A percentile compares a stretch with the other conserved stretches of the same genome.
These are phyloP conservation scores for Fragaria iinumae DNA, from an alignment of 306 rosid species.

Conservation along the genomic window DNA sequence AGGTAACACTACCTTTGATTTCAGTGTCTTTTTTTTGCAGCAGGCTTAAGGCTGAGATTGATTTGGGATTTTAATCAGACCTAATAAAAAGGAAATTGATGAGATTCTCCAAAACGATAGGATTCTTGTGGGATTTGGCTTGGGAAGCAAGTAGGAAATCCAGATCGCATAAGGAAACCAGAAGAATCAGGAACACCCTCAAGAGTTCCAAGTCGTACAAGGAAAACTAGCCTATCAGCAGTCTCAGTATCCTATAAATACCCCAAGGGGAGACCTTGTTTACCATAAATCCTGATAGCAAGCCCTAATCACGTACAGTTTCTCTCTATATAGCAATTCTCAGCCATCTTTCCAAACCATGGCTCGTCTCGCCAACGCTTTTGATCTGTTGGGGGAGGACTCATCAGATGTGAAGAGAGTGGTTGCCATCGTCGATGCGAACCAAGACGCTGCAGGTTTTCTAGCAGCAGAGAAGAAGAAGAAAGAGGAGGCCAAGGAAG, in stretches of 20 bases:
- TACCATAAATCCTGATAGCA: background rate
- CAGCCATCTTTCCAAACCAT: background rate
- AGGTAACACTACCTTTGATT: too few species aligned
- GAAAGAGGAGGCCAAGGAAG: background rate
- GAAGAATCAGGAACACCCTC: background rate
- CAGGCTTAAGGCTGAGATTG: too few species aligned
- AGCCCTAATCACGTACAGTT: background rate
- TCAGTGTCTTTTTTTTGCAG: too few species aligned
- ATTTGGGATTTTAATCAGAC: too few species aligned
- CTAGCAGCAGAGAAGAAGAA: background rate
- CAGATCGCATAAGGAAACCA: background rate
- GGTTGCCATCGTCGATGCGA: background rate
- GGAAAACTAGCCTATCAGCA: background rate
- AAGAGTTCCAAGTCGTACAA: background rate
- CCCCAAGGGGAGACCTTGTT: background rate
- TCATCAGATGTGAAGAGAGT: background rate
- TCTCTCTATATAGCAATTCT: background rate
- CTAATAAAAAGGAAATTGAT: too few species aligned
- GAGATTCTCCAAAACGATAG: too few species aligned
- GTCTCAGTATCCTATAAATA: background rate
- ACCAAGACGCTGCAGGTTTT: background rate
- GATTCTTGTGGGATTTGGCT: background rate
- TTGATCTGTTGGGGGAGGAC: constrained; percentile 1
- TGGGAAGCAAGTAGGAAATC: background rate
- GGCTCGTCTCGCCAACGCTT: constrained; percentile 4